Conservation (phyloP, 2,329 filamentous ascomycete species). For the Trichoderma asperellum region DNA sequence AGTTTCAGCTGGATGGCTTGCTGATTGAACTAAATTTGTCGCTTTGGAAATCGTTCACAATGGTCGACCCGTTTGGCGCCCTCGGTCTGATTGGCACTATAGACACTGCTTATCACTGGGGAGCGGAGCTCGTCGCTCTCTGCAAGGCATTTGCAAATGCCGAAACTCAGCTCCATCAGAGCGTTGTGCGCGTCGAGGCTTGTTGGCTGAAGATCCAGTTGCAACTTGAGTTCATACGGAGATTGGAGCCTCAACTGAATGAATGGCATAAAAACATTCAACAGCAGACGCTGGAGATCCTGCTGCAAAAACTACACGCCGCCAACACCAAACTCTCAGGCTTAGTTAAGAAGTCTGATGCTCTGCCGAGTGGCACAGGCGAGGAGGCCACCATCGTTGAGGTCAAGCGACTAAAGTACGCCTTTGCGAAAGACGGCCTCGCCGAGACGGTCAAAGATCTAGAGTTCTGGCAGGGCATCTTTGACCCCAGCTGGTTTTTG, state of each 20-base stretch:
- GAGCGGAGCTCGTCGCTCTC: slow-evolving; percentile 17
- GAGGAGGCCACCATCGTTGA: neutral
- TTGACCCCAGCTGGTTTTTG: slow-evolving; percentile 30
- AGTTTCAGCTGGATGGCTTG: too few relatives aligned
- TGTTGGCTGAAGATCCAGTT: slow-evolving; percentile 31
- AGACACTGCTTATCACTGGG: slow-evolving; percentile 4
- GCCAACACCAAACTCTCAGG: slow-evolving; percentile 26
- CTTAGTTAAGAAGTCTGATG: slow-evolving; percentile 4
- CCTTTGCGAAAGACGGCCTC: slow-evolving; percentile 21
- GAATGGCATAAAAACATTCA: slow-evolving; percentile 32
- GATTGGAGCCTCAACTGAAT: slow-evolving; percentile 30
- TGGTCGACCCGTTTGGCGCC: neutral
- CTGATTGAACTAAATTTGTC: neutral
- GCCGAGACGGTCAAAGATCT: slow-evolving; percentile 26
- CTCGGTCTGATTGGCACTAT: neutral
- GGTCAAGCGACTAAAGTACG: slow-evolving; percentile 17
- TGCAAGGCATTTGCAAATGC: slow-evolving; percentile 26
- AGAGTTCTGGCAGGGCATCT: slow-evolving; percentile 29
- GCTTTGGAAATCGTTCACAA: neutral
- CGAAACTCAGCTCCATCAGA: slow-evolving; percentile 27
- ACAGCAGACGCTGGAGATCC: slow-evolving; percentile 29
- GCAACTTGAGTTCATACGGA: slow-evolving; percentile 32
- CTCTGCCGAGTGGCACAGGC: neutral
- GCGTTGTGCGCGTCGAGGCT: slow-evolving; percentile 32
- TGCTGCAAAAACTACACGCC: slow-evolving; percentile 32